phyloP scores from a whole-genome alignment of 2,329 filamentous ascomycete genomes.

The Pestalotiopsis sp. region DNA sequence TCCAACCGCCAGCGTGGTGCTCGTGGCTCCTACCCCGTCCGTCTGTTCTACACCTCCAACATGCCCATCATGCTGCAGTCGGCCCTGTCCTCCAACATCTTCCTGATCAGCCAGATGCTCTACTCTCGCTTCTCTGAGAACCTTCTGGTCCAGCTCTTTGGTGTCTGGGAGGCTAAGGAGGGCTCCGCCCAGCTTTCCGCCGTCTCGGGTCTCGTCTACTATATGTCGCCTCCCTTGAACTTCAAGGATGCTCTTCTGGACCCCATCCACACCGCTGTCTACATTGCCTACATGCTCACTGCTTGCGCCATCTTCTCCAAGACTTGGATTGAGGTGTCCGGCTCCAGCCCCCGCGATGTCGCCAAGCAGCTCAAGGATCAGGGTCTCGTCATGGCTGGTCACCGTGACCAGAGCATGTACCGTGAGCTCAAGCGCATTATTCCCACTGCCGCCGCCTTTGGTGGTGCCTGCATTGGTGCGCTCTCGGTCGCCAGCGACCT shows the following conservation, averaged over 20 bases:
- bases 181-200: slow-evolving; percentile 95
- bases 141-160: slow-evolving; percentile 93
- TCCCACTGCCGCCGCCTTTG: slow-evolving; percentile 95
- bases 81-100: slow-evolving; percentile 97
- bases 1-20: slow-evolving; percentile 98
- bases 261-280: slow-evolving; percentile 93
- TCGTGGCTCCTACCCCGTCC: slow-evolving; percentile 95
- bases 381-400: slow-evolving; percentile 98
- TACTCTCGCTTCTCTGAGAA: slow-evolving; percentile 99
- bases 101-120: slow-evolving; percentile 98
- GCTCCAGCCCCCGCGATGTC: slow-evolving; percentile 94
- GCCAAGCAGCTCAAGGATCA: slow-evolving; percentile 99
- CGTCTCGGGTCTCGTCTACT: slow-evolving; percentile 93
- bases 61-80: slow-evolving; percentile 99
- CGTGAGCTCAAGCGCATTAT: slow-evolving; percentile 99
- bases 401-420: slow-evolving; percentile 99
- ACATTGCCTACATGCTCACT: slow-evolving; percentile 96
- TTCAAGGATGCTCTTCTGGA: slow-evolving; percentile 96
- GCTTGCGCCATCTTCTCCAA: slow-evolving; percentile 99
- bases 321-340: slow-evolving; percentile 99
- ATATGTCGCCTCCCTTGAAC: slow-evolving; percentile 98
- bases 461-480: slow-evolving; percentile 97
- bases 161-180: slow-evolving; percentile 97
- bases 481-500: slow-evolving; percentile 95
- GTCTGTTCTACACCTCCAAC: slow-evolving; percentile 99